Conservation (phyloP, 2,329 filamentous ascomycete species). For the Alternaria longipes region DNA sequence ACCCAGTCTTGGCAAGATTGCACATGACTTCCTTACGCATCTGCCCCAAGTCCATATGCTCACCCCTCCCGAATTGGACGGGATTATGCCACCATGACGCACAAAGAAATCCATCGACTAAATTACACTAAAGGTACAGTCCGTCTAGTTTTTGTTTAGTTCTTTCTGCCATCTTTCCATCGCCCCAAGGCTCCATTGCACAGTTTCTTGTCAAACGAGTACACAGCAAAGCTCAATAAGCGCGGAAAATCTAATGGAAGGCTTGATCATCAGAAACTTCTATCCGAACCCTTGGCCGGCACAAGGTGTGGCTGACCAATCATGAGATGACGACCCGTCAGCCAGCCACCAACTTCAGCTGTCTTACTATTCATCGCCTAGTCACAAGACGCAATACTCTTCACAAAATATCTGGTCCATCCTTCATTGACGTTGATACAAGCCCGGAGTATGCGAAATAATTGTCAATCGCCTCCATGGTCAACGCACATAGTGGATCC, state of each 20-base stretch:
- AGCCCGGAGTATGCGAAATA: neutral
- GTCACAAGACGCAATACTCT: neutral
- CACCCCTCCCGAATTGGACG: neutral
- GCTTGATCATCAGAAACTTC: neutral
- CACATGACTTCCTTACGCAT: neutral
- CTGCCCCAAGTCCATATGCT: neutral
- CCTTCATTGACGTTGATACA: neutral
- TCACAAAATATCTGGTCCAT: neutral
- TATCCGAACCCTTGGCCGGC: neutral
- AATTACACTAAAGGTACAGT: neutral
- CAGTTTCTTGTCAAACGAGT: neutral
- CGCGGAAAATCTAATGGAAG: neutral
- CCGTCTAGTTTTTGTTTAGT: neutral
- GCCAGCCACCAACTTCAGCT: neutral
- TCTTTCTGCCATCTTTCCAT: neutral
- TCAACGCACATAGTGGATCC: neutral
- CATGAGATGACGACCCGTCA: neutral
- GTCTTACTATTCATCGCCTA: too few relatives aligned
- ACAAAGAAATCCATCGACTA: neutral
- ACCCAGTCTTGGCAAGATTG: neutral
- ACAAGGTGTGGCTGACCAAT: neutral
- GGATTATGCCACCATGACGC: neutral
- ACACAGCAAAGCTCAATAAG: too few relatives aligned
- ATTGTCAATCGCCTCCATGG: neutral
- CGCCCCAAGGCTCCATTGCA: neutral